Evolutionary conservation across 495 filamentous ascomycete species (phyloP), one percentile per base, ranked within the genome.

Genomic region (Parathielavia appendiculata): DNA sequence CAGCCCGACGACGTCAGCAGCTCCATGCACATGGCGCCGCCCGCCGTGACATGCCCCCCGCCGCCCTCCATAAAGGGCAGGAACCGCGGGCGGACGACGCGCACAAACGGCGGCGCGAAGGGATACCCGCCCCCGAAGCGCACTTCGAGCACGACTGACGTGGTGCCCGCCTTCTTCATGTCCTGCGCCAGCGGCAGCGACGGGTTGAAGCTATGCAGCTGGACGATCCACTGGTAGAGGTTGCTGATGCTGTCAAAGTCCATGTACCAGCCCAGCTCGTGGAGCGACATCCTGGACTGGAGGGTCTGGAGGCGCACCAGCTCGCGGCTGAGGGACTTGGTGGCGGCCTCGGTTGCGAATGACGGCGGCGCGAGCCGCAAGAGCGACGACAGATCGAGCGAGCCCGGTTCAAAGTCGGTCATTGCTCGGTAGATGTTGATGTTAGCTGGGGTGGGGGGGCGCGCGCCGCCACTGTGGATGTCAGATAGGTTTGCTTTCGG

Each of bases 11-110:
- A 88, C 3, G 92, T 96, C 38, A 97, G 79, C 8, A 96, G 77
- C 71, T 97, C 87, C 89, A 96, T 91, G 70, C 92, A 96, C 71
- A 97, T 79, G 1, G 91, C 87, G 1, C 92, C 92, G 4, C 92
- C 92, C n/a, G 73, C 66, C 0, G 92, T 96, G 55, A 97, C 86
- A 68, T 97, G 91, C 1, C 92, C 92, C 19, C 92, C 92, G 22
- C 92, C 92, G 12, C 91, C 90, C 6, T 73, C 43, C 44, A 69
- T 65, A 67, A 91, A 90, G 12, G 80, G 73, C 38, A 90, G 71
- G 71, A 96, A 95, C 9, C 86, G 84, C 0, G 92, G 92, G 13
- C 87, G 81, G 54, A 97, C 82, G 9, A 96, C 83, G 3, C 92
- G 86, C 30, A 96, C 79, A 63, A 96, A 95, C 0, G 92, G 92